Conservation (phyloP, 371 early-diverging fungal genomes). For the Saksenaea oblongispora region DNA sequence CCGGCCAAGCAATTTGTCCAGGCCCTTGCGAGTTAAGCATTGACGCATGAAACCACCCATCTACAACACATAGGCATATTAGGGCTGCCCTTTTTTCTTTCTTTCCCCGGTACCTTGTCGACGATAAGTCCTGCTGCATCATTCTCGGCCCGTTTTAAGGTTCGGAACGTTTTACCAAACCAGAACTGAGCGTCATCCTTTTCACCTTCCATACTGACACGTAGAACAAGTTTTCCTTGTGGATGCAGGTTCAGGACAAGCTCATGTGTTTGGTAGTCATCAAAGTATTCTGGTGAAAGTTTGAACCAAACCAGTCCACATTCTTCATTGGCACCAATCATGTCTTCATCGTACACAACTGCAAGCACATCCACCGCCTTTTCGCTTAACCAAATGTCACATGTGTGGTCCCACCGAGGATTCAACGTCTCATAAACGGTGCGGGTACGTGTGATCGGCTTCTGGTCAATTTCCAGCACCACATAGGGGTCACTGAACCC, state of each 20-base stretch:
- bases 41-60: slow-evolving; percentile 65
- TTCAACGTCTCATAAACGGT: slow-evolving; percentile 75
- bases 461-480: slow-evolving; percentile 61
- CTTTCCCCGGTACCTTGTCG: slow-evolving; percentile 54
- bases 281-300: slow-evolving; percentile 60
- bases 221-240: slow-evolving; percentile 78
- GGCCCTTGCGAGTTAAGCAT: slow-evolving; percentile 46
- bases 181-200: slow-evolving; percentile 92
- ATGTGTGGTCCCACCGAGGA: slow-evolving; percentile 92
- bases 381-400: slow-evolving; percentile 68
- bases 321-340: slow-evolving; percentile 79
- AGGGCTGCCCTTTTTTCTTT: not conserved
- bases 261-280: slow-evolving; percentile 80
- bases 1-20: slow-evolving; percentile 43
- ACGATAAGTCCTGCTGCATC: slow-evolving; percentile 75
- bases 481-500: slow-evolving; percentile 75
- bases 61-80: slow-evolving; percentile 17
- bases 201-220: slow-evolving; percentile 90
- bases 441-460: slow-evolving; percentile 59
- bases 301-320: slow-evolving; percentile 73
- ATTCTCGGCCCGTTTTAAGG: slow-evolving; percentile 70
- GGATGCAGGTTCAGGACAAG: slow-evolving; percentile 83
- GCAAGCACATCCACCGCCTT: slow-evolving; percentile 65
- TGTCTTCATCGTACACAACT: slow-evolving; percentile 75
- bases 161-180: slow-evolving; percentile 83